phyloP scores from a whole-genome alignment of 1,284 basidiomycete species.

The Boletus mariae region DNA sequence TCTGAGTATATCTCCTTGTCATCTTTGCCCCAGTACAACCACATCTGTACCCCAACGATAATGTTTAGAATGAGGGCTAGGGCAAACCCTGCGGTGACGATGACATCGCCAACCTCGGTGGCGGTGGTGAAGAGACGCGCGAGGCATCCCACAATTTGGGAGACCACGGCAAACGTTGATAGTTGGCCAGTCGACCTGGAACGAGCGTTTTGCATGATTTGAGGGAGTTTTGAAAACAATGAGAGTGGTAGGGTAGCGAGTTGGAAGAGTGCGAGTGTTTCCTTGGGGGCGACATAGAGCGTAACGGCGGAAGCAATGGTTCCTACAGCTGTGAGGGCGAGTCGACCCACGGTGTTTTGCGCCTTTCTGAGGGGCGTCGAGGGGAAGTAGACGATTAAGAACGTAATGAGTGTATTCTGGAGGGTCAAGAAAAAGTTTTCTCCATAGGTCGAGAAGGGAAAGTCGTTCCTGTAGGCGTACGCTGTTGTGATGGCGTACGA shows the following conservation, averaged over 20 bases:
- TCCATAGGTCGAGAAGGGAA: conserved; percentile 95
- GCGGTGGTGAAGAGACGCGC: conserved; percentile 88
- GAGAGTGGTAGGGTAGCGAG: conserved; percentile 80
- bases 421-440: conserved; percentile 87
- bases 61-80: conserved; percentile 78
- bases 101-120: conserved; percentile 77
- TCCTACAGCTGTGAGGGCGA: conserved; percentile 41
- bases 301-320: conserved; percentile 40
- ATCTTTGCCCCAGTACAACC: conserved; percentile 74
- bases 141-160: conserved; percentile 80
- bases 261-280: conserved; percentile 64
- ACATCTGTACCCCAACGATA: conserved; percentile 78
- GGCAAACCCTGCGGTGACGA: conserved; percentile 78
- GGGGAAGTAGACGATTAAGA: conserved; percentile 72
- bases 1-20: conserved; percentile 35
- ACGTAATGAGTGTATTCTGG: conserved; percentile 80
- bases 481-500: conserved; percentile 83
- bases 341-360: conserved; percentile 28
- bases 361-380: conserved; percentile 28
- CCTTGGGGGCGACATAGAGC: conserved; percentile 50
- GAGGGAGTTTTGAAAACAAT: conserved; percentile 82
- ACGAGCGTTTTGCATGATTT: conserved; percentile 76
- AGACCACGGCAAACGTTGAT: conserved; percentile 82
- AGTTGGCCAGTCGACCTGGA: conserved; percentile 84
- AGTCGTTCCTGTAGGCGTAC: conserved; percentile 81